phyloP scores from a whole-genome alignment of 805 yeast genomes.

The Teunomyces kruisii region DNA sequence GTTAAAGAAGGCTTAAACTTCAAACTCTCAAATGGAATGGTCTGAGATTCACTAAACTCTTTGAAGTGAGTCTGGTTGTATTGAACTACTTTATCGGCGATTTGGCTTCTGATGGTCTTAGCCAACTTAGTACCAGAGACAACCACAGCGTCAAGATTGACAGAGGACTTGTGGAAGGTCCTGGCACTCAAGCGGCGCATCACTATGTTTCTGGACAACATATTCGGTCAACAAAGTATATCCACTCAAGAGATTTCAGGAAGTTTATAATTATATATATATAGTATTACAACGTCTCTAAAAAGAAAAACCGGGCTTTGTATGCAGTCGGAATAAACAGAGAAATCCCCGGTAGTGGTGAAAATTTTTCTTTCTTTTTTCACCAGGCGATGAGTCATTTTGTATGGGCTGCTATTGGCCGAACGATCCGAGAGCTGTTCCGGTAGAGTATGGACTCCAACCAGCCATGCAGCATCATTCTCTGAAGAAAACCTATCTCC shows the following conservation, averaged over 20 bases:
- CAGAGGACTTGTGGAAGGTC: constrained; percentile 9
- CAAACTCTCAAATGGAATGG: constrained; percentile 27
- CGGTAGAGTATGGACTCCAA: background rate
- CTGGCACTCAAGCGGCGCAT: constrained; percentile 2
- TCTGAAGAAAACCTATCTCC: background rate
- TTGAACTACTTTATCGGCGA: constrained; percentile 40
- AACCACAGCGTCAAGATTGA: constrained; percentile 31
- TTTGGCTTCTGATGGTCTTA: constrained; percentile 31
- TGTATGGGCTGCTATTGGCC: constrained; percentile 1
- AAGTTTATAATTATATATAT: background rate
- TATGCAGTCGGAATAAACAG: background rate
- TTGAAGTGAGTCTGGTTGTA: constrained; percentile 33
- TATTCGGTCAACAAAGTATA: background rate
- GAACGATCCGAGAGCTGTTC: background rate
- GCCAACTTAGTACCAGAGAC: constrained; percentile 46
- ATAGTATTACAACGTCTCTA: background rate
- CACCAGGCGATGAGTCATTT: constrained; percentile 2
- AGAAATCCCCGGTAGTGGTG: background rate
- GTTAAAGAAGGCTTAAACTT: constrained; percentile 72
- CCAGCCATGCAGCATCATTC: background rate
- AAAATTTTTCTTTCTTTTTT: constrained; percentile 2
- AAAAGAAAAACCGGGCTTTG: background rate
- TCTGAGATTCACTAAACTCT: constrained; percentile 13
- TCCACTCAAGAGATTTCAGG: background rate
- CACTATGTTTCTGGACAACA: constrained; percentile 2